Conservation (phyloP, 768 basidiomycete genomes). For the Imleria badia region DNA sequence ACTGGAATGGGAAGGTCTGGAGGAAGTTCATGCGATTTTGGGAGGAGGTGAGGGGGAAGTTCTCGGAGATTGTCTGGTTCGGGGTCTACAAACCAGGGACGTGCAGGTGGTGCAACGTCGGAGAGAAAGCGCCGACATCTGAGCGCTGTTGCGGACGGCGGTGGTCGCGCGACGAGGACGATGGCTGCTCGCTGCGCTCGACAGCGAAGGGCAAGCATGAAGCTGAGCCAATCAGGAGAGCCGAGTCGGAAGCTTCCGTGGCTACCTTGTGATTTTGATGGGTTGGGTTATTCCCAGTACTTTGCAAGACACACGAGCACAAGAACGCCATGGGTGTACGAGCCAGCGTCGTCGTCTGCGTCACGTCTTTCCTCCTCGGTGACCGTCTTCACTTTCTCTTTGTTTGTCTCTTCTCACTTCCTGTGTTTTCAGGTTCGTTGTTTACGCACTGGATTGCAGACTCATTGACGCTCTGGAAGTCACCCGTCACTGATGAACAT, state of each 20-base stretch:
- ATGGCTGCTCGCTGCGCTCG: constrained; percentile 4
- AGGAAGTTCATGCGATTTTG: constrained; percentile 40
- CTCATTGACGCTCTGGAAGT: constrained; percentile 86
- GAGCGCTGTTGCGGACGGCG: background rate
- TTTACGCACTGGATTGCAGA: constrained; percentile 95
- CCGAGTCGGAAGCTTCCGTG: constrained; percentile 17
- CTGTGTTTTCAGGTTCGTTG: constrained; percentile 54
- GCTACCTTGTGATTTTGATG: constrained; percentile 20
- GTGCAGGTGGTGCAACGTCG: background rate
- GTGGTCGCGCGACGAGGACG: background rate
- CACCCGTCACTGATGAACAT: constrained; percentile 80
- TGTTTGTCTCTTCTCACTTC: background rate
- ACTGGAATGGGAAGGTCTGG: constrained; percentile 51
- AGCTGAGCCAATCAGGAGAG: constrained; percentile 5
- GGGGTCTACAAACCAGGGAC: constrained; percentile 72
- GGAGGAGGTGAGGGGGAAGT: constrained; percentile 27
- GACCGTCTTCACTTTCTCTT: constrained; percentile 8
- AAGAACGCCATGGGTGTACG: constrained; percentile 60
- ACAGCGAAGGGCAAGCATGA: constrained; percentile 24
- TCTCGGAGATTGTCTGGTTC: constrained; percentile 24
- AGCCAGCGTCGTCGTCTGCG: constrained; percentile 69
- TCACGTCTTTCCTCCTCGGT: constrained; percentile 83
- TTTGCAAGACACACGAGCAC: constrained; percentile 6
- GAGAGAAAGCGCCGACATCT: constrained; percentile 12
- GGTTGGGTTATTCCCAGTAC: background rate